Base-by-base conservation (phyloP, 305 asterid species). In the Solanum hybrid region DNA sequence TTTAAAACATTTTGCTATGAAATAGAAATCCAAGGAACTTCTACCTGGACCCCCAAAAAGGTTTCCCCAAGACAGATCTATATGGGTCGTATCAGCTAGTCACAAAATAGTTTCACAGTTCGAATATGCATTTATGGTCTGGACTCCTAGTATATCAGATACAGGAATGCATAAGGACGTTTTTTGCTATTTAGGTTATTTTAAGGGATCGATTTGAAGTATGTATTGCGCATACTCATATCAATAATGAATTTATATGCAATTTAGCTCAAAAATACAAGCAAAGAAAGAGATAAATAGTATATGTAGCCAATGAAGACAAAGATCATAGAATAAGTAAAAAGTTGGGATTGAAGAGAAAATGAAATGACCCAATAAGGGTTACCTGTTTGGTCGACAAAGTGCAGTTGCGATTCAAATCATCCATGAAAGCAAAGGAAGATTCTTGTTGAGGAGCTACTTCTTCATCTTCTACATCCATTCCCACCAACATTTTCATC, bases 401-500 rank as follows among this genome's bases (percentile, higher is more conserved):
- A 91, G 98, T 94, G 90, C 99, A 97, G 90, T 94, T 95, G 77
- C 98, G 97, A 91, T 95, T 95, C 91, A 97, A 94, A 93, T 96
- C 99, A 36, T 96, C 98, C 73, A 96, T 74, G 92, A 95, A 93
- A 85, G 93, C 93, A 77, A 93, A 95, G 77, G 98, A 95, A 51
- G 97, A 90, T 71, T 94, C 95, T 79, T 92, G 92, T 36, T 86
- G 89, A 83, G 91, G 93, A 80, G 94, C 90, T 85, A 87, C 67
- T 77, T 95, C 97, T 89, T 95, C 99, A 77, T 96, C 99, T 42
- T 95, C 98, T 75, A 93, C 96, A 87, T 97, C 99, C 97, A 97
- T 95, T 39, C 99, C 99, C 61, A 96, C 99, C 91, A 97, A 94
- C 97, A 97, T 96, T 93, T 96, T 97, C 99, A 97, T 94, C 96